A percentile compares a stretch with the other conserved stretches of the same genome.
Evolutionary conservation across 179 eudicot species (phyloP).

Genomic region (Silene vulgaris): DNA sequence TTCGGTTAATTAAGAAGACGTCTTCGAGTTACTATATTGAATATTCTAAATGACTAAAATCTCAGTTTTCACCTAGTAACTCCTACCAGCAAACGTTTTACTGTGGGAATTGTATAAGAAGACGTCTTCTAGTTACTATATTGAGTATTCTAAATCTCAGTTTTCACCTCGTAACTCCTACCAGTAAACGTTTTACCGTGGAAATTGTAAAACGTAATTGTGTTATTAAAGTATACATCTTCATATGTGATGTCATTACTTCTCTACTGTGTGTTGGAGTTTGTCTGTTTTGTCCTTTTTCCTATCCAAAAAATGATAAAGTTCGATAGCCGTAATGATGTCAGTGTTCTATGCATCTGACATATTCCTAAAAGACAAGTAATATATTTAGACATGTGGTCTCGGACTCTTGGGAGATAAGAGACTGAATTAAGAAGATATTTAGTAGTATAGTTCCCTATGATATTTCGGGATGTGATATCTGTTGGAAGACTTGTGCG

Average conservation of each 20-base stretch:
- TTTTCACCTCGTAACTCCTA: background rate
- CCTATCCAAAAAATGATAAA: background rate
- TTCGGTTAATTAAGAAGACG: background rate
- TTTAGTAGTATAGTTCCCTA: background rate
- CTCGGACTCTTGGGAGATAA: background rate
- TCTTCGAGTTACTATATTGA: background rate
- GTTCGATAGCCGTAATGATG: slow-evolving; percentile 1
- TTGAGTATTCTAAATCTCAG: background rate
- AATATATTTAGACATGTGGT: slow-evolving; percentile 11
- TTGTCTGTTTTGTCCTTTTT: slow-evolving; percentile 9
- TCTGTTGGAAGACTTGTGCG: slow-evolving; percentile 1
- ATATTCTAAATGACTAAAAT: background rate
- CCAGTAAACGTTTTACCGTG: background rate
- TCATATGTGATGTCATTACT: background rate
- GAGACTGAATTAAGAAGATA: background rate
- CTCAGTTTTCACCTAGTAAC: background rate
- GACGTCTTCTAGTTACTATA: background rate
- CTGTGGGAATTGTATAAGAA: background rate
- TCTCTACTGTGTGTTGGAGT: background rate
- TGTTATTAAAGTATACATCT: background rate
- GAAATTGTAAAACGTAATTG: background rate
- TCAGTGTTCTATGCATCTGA: slow-evolving; percentile 1
- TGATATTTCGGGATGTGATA: slow-evolving; percentile 1
- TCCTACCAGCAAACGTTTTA: background rate
- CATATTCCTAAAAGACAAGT: slow-evolving; percentile 11